These are phyloP conservation scores for Saccharomyces hybrid DNA, from an alignment of 1,139 yeast genomes.

Conservation along the genomic window DNA sequence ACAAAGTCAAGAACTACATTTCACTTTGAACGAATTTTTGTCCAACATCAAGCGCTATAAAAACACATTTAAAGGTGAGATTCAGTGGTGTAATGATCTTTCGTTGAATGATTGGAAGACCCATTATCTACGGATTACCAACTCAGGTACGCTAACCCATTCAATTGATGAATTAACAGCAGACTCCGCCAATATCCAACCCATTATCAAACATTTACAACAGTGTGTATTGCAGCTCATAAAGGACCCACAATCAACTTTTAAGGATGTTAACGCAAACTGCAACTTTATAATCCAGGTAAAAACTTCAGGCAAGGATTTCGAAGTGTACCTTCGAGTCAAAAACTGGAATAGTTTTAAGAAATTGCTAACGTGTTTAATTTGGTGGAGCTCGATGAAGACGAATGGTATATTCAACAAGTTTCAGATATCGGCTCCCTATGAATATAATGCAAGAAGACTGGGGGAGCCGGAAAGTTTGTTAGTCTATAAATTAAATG, in stretches of 20 bases:
- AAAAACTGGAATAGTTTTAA: slow-evolving; percentile 42
- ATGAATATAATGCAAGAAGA: slow-evolving; percentile 5
- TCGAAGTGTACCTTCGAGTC: slow-evolving; percentile 39
- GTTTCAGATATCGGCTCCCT: slow-evolving; percentile 21
- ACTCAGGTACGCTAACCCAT: slow-evolving; percentile 22
- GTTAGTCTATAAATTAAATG: slow-evolving; percentile 57
- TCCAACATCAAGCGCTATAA: slow-evolving; percentile 7
- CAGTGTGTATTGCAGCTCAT: slow-evolving; percentile 31
- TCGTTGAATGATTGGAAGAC: slow-evolving; percentile 20
- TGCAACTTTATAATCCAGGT: slow-evolving; percentile 43
- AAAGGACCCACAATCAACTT: slow-evolving; percentile 12
- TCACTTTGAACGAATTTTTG: slow-evolving; percentile 7
- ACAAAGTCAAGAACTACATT: background rate
- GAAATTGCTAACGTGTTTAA: slow-evolving; percentile 41
- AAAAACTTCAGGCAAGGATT: slow-evolving; percentile 40
- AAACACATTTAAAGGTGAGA: slow-evolving; percentile 28
- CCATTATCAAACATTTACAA: slow-evolving; percentile 35
- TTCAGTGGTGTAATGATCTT: slow-evolving; percentile 28
- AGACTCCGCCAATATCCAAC: slow-evolving; percentile 6
- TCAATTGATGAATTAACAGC: slow-evolving; percentile 9
- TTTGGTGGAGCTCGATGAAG: slow-evolving; percentile 59
- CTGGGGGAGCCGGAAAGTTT: slow-evolving; percentile 30
- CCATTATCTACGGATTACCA: slow-evolving; percentile 19
- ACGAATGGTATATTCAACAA: slow-evolving; percentile 54
- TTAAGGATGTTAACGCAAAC: background rate